These are phyloP conservation scores for Fallopia convolvulus DNA, from an alignment of 148 eudicot species.

Conservation along the genomic window DNA sequence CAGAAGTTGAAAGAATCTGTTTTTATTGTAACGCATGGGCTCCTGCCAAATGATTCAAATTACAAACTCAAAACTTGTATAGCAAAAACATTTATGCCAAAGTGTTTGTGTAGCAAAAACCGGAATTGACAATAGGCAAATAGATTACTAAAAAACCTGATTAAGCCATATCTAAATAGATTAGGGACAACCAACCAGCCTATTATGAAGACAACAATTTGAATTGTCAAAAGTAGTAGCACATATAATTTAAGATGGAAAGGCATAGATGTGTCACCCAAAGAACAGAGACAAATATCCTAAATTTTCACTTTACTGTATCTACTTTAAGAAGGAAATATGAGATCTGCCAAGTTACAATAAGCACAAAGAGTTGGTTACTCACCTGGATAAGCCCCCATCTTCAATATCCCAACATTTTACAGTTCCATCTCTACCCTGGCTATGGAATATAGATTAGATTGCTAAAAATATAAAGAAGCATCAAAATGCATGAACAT, in stretches of 20 bases:
- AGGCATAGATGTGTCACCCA: background rate
- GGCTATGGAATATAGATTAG: conserved; percentile 32
- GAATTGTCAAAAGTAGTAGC: background rate
- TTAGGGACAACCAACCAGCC: background rate
- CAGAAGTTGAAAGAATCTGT: conserved; percentile 77
- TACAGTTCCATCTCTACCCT: conserved; percentile 85
- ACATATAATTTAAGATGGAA: background rate
- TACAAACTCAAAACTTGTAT: background rate
- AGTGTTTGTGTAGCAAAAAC: background rate
- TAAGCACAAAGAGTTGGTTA: background rate
- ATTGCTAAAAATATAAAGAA: background rate
- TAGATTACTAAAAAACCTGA: background rate
- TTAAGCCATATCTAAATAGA: background rate
- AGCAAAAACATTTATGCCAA: background rate
- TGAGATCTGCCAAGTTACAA: background rate
- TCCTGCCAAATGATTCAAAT: conserved; percentile 26
- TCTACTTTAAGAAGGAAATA: background rate
- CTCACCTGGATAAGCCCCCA: conserved; percentile 62
- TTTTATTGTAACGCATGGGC: conserved; percentile 43
- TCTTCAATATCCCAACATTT: conserved; percentile 73
- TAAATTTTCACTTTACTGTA: background rate
- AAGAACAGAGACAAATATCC: background rate
- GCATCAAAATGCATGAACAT: conserved; percentile 3
- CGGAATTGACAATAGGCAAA: background rate
- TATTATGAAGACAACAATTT: background rate